Conservation (phyloP, 208 protist species). For the Borovskyia barvae region DNA sequence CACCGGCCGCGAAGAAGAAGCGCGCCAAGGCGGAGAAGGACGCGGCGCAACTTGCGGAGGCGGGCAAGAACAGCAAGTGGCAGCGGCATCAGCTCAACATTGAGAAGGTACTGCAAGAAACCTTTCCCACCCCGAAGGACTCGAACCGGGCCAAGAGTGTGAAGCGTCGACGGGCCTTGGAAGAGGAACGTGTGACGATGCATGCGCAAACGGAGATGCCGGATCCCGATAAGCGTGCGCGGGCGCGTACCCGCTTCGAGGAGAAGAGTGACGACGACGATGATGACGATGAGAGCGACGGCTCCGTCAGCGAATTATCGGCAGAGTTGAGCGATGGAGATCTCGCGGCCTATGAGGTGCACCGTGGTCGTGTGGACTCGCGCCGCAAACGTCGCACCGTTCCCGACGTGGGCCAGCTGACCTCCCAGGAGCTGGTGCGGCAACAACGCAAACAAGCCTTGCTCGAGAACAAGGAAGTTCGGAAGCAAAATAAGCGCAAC, state of each 20-base stretch:
- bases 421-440: slow-evolving; percentile 80
- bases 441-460: slow-evolving; percentile 80
- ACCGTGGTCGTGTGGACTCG: slow-evolving; percentile 63
- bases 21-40: slow-evolving; percentile 38
- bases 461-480: slow-evolving; percentile 74
- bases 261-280: slow-evolving; percentile 36
- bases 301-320: slow-evolving; percentile 25
- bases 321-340: slow-evolving; percentile 45
- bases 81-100: slow-evolving; percentile 82
- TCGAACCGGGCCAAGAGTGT: slow-evolving; percentile 25
- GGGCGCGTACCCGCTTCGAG: slow-evolving; percentile 46
- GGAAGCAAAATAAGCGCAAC: slow-evolving; percentile 61
- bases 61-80: slow-evolving; percentile 62
- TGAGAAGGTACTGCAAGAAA: slow-evolving; percentile 78
- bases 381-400: slow-evolving; percentile 73
- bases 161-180: slow-evolving; percentile 48
- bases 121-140: slow-evolving; percentile 75
- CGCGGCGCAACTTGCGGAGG: slow-evolving; percentile 26
- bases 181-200: slow-evolving; percentile 83
- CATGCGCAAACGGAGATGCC: slow-evolving; percentile 33
- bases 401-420: slow-evolving; percentile 67
- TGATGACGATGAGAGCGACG: slow-evolving; percentile 27
- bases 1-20: slow-evolving; percentile 40
- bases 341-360: slow-evolving; percentile 54
- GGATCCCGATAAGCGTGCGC: slow-evolving; percentile 37